Percentiles rank a stretch among this genome's conserved stretches.
Conservation (phyloP, 1,139 yeast genomes). For the Candida sp. region DNA sequence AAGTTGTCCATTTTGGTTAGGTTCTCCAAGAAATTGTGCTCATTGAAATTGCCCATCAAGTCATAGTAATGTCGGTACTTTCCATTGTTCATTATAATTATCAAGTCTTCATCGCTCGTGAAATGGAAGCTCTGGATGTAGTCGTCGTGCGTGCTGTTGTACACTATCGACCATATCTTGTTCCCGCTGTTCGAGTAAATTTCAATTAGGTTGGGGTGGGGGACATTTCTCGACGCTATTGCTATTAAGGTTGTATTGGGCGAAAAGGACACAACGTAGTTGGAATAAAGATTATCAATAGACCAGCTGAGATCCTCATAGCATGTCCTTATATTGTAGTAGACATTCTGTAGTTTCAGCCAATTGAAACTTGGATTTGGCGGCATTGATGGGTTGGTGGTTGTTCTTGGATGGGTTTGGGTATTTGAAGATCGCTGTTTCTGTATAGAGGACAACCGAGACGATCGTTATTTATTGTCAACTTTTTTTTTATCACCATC, state of each 20-base stretch:
- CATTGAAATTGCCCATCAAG: conserved; percentile 68
- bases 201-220: conserved; percentile 43
- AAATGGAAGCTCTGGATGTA: conserved; percentile 63
- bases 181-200: conserved; percentile 60
- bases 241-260: conserved; percentile 39
- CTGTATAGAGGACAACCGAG: neutral
- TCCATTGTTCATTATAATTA: conserved; percentile 63
- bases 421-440: neutral
- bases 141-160: conserved; percentile 55
- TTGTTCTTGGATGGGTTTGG: neutral
- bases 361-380: conserved; percentile 56
- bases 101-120: conserved; percentile 56
- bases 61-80: conserved; percentile 68
- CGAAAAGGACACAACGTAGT: conserved; percentile 32
- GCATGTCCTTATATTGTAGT: conserved; percentile 54
- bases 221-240: conserved; percentile 35
- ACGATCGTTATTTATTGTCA: neutral
- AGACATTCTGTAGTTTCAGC: conserved; percentile 68
- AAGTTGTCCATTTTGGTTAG: conserved; percentile 12
- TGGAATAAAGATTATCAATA: conserved; percentile 32
- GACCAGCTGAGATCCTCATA: conserved; percentile 44
- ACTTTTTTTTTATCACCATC: neutral
- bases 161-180: conserved; percentile 50
- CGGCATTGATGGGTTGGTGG: conserved; percentile 18
- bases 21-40: conserved; percentile 42